phyloP scores from a whole-genome alignment of 208 protist genomes.

The Acanthamoeba castellanii region DNA sequence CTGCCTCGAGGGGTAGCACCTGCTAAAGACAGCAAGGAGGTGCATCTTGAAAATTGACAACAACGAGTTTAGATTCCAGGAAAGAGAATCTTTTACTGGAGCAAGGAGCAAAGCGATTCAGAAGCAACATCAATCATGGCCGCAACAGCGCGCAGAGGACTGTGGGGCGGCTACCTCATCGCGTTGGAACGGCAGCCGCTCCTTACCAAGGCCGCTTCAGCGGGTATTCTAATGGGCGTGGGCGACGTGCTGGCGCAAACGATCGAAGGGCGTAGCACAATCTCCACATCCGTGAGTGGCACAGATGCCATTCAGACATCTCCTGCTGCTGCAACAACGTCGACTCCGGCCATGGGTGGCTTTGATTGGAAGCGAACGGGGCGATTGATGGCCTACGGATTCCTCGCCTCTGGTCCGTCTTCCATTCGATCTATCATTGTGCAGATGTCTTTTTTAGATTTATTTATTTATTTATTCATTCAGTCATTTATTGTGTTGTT shows the following conservation, averaged over 20 bases:
- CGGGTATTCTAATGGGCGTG: background rate
- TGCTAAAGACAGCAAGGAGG: too few species aligned
- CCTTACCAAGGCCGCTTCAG: background rate
- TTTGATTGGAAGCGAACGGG: background rate
- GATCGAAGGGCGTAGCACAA: background rate
- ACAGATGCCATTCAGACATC: background rate
- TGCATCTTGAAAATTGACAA: too few species aligned
- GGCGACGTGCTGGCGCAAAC: conserved; percentile 10
- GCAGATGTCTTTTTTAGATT: too few species aligned
- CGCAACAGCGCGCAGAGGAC: background rate
- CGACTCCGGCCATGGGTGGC: background rate
- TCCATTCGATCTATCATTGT: background rate
- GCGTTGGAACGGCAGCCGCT: background rate
- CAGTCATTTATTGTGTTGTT: background rate
- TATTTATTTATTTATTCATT: background rate
- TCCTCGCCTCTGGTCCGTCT: background rate
- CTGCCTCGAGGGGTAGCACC: too few species aligned
- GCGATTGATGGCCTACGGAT: conserved; percentile 7
- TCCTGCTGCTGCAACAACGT: background rate
- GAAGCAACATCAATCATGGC: background rate
- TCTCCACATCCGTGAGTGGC: too few species aligned
- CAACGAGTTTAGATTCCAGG: too few species aligned
- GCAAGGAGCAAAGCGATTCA: too few species aligned
- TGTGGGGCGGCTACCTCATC: conserved; percentile 6
- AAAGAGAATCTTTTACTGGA: too few species aligned